Base-by-base conservation (phyloP, 164 flowering plant species). In the Vitis labrusca region DNA sequence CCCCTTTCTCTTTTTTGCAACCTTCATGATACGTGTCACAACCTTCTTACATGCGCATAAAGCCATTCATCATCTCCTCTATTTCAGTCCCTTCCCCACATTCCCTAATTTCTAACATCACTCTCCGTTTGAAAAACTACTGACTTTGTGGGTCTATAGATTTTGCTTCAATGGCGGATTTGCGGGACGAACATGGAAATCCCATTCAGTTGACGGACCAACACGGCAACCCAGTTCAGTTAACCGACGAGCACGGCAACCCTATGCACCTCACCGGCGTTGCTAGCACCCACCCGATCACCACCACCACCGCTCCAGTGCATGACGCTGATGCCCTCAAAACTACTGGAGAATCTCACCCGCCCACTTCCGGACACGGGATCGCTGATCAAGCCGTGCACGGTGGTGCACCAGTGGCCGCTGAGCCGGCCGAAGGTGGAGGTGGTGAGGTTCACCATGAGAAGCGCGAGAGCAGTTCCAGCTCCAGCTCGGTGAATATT, bases 221-320 rank as follows among this genome's bases (percentile, higher is more conserved):
- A 47, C 67, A 44, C 32, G 87, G 85, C 12, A 74, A 76, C 67
- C 82, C 85, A 0, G 87, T 81, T 56, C 69, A 70, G 54, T 52
- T 78, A 5, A 76, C 80, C 1, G 88, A 86, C 53, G 85, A 86
- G 66, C 63, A 65, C 30, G 87, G 88, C 17, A 77, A 82, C 59
- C 87, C 86, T 3, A 72, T 85, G 64, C 79, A 78, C 10, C 77
- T 82, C 54, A 70, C 70, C 10, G 86, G 84, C 12, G 72, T 78
- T 9, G 86, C 79, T 12, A 61, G 75, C 65, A 64, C 71, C 9
- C n/a, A 10, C 6, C 67, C 60, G 7, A 11, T 23, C 14, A 32
- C 67, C 50, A 30, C 61, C 8, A 23, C 17, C 5, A 56, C 61
- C 7, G 17, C 54, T 1, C 64, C 37, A 19, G 27, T 56, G 64